Evolutionary conservation across 768 basidiomycete genomes (phyloP).

Genomic region (Kwoniella sp.): DNA sequence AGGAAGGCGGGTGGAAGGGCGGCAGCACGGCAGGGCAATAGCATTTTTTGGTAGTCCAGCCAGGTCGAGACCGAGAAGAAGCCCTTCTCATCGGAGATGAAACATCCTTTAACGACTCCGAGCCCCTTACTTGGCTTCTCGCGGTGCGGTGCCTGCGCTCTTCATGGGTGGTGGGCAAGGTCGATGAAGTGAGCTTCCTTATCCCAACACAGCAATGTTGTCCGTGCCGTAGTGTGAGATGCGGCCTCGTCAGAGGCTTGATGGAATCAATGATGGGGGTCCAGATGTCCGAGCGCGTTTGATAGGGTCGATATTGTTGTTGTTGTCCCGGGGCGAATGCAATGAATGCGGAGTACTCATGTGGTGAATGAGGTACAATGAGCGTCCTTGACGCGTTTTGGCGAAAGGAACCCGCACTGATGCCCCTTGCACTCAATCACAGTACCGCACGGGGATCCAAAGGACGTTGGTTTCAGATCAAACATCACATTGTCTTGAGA

Average conservation of each 20-base stretch:
- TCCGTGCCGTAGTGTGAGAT: too few species aligned
- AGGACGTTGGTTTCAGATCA: not conserved
- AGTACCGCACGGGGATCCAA: not conserved
- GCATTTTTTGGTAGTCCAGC: not conserved
- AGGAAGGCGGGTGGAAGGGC: not conserved
- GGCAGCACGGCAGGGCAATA: not conserved
- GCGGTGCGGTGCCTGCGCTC: not conserved
- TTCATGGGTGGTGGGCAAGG: not conserved
- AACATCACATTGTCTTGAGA: not conserved
- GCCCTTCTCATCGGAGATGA: not conserved
- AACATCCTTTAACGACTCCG: not conserved
- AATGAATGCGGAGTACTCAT: too few species aligned
- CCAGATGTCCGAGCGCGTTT: not conserved
- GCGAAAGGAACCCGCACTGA: not conserved
- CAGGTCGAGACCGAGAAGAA: not conserved
- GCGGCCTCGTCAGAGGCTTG: slow-evolving; percentile 1
- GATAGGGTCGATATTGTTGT: not conserved
- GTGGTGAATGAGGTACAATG: too few species aligned
- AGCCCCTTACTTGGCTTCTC: not conserved
- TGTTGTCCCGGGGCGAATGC: too few species aligned
- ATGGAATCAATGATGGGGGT: not conserved
- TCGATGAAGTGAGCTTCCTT: not conserved
- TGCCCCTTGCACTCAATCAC: not conserved
- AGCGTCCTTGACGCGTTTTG: not conserved
- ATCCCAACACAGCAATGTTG: too few species aligned